These are phyloP conservation scores for Candida sanyiensis DNA, from an alignment of 805 yeast species.

Conservation along the genomic window DNA sequence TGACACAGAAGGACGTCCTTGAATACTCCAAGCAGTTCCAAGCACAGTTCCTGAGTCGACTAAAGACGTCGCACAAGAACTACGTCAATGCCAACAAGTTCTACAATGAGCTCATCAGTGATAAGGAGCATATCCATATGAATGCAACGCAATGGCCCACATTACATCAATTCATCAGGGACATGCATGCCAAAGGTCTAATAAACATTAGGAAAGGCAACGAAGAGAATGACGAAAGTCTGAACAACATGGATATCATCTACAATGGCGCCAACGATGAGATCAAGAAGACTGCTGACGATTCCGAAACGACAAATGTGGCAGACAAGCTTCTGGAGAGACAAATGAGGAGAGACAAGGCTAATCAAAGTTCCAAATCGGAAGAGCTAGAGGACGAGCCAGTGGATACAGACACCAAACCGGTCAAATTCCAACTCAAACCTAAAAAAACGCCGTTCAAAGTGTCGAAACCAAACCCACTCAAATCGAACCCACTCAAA, in stretches of 20 bases:
- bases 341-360: constrained; percentile 46
- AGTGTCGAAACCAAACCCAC: constrained; percentile 13
- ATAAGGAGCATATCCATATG: constrained; percentile 83
- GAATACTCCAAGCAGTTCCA: constrained; percentile 58
- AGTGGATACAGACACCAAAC: constrained; percentile 4
- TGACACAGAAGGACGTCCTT: constrained; percentile 45
- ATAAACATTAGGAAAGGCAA: constrained; percentile 42
- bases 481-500: constrained; percentile 17
- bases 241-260: constrained; percentile 39
- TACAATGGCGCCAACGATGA: constrained; percentile 47
- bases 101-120: constrained; percentile 83
- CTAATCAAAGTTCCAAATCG: neutral
- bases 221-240: constrained; percentile 28
- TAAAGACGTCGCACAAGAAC: constrained; percentile 70
- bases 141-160: constrained; percentile 80
- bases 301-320: constrained; percentile 20
- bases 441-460: constrained; percentile 20
- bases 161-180: constrained; percentile 59
- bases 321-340: constrained; percentile 37
- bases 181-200: constrained; percentile 50
- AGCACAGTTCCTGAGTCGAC: constrained; percentile 53
- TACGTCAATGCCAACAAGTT: constrained; percentile 73
- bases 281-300: constrained; percentile 43
- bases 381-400: constrained; percentile 2
- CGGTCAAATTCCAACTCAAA: constrained; percentile 11